Conservation (phyloP, 1,139 yeast genomes). For the Taphrina populina region DNA sequence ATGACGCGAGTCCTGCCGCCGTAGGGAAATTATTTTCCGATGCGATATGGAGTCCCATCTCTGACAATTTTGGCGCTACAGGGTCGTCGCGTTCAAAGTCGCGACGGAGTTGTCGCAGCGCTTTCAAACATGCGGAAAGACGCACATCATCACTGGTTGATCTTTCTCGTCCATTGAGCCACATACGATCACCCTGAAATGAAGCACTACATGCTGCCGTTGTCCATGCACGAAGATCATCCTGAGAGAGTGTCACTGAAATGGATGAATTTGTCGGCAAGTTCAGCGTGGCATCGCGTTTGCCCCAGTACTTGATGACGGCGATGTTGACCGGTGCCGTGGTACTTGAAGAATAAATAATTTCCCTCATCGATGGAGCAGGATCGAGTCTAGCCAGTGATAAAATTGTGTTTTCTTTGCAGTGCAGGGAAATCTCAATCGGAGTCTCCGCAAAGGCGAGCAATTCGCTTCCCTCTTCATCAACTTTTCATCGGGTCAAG, state of each 20-base stretch:
- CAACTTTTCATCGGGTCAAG: too few relatives aligned
- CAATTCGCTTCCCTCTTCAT: too few relatives aligned
- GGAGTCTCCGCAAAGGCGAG: too few relatives aligned
- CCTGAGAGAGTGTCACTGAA: constrained; percentile 87
- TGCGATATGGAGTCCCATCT: constrained; percentile 71
- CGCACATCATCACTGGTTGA: constrained; percentile 61
- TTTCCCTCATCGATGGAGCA: too few relatives aligned
- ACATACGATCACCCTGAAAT: constrained; percentile 64
- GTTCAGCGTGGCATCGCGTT: constrained; percentile 80
- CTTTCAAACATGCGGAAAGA: constrained; percentile 75
- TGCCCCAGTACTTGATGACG: constrained; percentile 97
- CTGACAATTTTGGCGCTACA: constrained; percentile 60
- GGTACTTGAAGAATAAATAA: constrained; percentile 66
- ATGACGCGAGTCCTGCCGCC: constrained; percentile 96
- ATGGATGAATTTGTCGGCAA: constrained; percentile 94
- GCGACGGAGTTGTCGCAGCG: constrained; percentile 65
- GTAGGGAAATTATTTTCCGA: constrained; percentile 97
- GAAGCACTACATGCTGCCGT: constrained; percentile 69
- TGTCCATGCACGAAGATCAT: constrained; percentile 85
- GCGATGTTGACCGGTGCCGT: constrained; percentile 99
- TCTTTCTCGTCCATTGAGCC: constrained; percentile 77
- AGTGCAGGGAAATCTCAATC: too few relatives aligned
- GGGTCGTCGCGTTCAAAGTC: constrained; percentile 54
- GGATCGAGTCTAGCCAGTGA: too few relatives aligned
- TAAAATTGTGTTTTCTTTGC: too few relatives aligned